phyloP scores from a whole-genome alignment of 306 rosid genomes.

The Sicyos baderoa region DNA sequence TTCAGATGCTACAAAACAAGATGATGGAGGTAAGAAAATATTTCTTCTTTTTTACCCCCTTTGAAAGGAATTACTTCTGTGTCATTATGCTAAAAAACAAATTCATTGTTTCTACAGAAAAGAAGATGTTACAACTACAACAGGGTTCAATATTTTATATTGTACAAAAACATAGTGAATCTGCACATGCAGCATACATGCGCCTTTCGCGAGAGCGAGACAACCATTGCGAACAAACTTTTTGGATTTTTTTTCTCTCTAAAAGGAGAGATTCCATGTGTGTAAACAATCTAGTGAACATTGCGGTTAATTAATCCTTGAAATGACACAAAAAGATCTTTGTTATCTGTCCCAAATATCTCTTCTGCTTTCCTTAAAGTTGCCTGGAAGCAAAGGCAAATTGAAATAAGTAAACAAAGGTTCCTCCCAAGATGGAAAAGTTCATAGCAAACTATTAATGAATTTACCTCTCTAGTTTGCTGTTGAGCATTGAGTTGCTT shows the following conservation, averaged over 20 bases:
- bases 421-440: slow-evolving; percentile 17
- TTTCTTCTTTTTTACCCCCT: neutral
- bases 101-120: neutral
- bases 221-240: slow-evolving; percentile 10
- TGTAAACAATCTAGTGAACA: slow-evolving; percentile 36
- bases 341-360: slow-evolving; percentile 91
- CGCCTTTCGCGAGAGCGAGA: neutral
- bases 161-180: neutral
- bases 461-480: slow-evolving; percentile 90
- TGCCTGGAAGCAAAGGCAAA: slow-evolving; percentile 45
- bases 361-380: slow-evolving; percentile 93
- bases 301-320: slow-evolving; percentile 90
- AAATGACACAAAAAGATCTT: slow-evolving; percentile 79
- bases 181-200: slow-evolving; percentile 12
- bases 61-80: neutral
- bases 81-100: neutral
- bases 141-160: neutral
- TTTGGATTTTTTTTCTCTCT: slow-evolving; percentile 9
- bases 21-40: slow-evolving; percentile 5
- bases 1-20: slow-evolving; percentile 8
- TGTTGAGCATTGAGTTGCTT: slow-evolving; percentile 94
- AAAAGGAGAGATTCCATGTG: slow-evolving; percentile 33
- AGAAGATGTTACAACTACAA: neutral
- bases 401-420: slow-evolving; percentile 16
- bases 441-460: slow-evolving; percentile 11